Percentiles rank a stretch among this genome's conserved stretches.
Conservation (phyloP, 768 basidiomycete genomes). For the Boletus coccyginus region DNA sequence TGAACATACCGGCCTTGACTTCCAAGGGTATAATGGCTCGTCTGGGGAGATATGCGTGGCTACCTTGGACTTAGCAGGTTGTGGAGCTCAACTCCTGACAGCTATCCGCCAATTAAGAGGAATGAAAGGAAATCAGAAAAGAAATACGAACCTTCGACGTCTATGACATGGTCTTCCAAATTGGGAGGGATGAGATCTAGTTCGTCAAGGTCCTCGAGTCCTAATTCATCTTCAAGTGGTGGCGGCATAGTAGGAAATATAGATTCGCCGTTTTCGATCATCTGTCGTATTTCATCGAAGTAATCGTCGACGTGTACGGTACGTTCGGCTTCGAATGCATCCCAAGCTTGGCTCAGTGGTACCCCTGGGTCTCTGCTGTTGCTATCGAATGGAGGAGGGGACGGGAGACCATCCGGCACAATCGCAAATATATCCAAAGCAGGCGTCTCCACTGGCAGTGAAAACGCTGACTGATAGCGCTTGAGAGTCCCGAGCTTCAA, state of each 20-base stretch:
- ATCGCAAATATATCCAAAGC: not conserved
- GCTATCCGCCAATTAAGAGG: too few species aligned
- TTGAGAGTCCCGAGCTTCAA: not conserved
- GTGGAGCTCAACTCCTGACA: too few species aligned
- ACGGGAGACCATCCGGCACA: not conserved
- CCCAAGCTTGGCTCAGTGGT: slow-evolving; percentile 1
- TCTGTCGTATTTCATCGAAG: not conserved
- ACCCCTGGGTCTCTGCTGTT: not conserved
- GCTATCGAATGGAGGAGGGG: not conserved
- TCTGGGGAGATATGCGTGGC: too few species aligned
- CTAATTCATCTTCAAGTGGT: not conserved
- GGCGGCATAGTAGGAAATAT: not conserved
- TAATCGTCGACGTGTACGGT: not conserved
- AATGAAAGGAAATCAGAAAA: not conserved
- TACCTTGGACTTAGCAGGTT: too few species aligned
- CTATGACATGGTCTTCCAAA: not conserved
- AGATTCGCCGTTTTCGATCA: not conserved
- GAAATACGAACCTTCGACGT: not conserved
- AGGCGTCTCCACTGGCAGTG: not conserved
- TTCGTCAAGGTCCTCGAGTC: not conserved
- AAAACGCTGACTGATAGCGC: not conserved
- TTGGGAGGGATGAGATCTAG: not conserved
- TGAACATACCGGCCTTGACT: too few species aligned
- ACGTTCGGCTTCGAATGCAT: slow-evolving; percentile 1
- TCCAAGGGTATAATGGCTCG: too few species aligned